Conservation (phyloP, 116 monocot genomes). For the Phalaenopsis hybrid region DNA sequence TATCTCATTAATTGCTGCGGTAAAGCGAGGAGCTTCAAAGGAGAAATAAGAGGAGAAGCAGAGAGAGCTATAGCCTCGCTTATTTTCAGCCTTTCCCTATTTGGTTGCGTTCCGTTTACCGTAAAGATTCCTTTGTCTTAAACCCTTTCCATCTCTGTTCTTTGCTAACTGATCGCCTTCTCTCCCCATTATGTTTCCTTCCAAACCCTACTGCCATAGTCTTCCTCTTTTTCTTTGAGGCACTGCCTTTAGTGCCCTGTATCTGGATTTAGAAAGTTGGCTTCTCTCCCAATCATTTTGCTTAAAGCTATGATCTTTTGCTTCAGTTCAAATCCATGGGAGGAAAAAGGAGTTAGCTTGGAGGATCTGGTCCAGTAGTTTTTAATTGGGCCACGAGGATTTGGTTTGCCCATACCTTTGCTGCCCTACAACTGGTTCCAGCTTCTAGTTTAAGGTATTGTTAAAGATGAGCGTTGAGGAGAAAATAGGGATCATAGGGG, state of each 20-base stretch:
- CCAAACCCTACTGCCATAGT: neutral
- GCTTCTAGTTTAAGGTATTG: neutral
- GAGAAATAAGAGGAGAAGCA: neutral
- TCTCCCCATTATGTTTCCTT: neutral
- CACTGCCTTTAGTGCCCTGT: neutral
- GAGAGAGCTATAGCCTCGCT: no score
- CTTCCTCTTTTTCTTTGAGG: conserved; percentile 2
- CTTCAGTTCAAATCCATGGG: neutral
- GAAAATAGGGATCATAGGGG: conserved; percentile 18
- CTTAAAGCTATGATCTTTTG: conserved; percentile 2
- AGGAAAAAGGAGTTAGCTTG: neutral
- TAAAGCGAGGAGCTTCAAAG: neutral
- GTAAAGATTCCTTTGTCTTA: conserved; percentile 22
- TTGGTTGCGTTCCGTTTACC: conserved; percentile 17
- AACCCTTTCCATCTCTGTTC: conserved; percentile 22
- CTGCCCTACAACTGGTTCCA: neutral
- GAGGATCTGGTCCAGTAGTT: no score
- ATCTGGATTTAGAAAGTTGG: conserved; percentile 4
- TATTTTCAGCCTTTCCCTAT: conserved; percentile 26
- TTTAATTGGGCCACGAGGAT: no score
- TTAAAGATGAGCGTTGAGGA: conserved; percentile 37
- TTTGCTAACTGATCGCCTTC: conserved; percentile 11
- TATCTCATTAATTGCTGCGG: conserved; percentile 5
- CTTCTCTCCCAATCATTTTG: neutral
- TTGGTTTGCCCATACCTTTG: no score